Evolutionary conservation across 2,329 filamentous ascomycete species (phyloP).

Genomic region (Aurifilum marmelostoma): DNA sequence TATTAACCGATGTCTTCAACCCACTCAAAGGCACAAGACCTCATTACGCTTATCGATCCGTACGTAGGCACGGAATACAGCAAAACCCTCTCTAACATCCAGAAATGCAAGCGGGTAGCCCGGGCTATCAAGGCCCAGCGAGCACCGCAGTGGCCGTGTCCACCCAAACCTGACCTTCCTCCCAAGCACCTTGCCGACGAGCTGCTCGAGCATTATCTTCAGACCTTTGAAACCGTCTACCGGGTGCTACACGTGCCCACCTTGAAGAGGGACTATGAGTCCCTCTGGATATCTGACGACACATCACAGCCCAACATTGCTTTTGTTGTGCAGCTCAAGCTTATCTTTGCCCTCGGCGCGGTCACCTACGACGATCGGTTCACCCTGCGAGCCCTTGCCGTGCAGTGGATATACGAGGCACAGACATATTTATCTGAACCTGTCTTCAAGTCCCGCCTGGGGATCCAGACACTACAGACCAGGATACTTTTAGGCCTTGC

Average conservation of each 20-base stretch:
- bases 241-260: constrained; percentile 61
- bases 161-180: constrained; percentile 46
- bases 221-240: constrained; percentile 59
- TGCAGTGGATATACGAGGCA: constrained; percentile 57
- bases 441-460: constrained; percentile 53
- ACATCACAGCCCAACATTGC: constrained; percentile 43
- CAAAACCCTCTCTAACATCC: constrained; percentile 35
- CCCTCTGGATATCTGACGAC: constrained; percentile 47
- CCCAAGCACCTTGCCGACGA: constrained; percentile 48
- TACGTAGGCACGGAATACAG: not conserved
- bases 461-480: constrained; percentile 53
- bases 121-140: constrained; percentile 47
- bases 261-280: constrained; percentile 57
- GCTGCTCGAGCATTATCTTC: constrained; percentile 57
- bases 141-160: constrained; percentile 40
- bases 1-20: not conserved
- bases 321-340: constrained; percentile 57
- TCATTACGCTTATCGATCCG: constrained; percentile 12
- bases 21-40: constrained; percentile 4
- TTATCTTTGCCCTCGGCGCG: constrained; percentile 56
- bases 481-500: constrained; percentile 56
- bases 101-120: constrained; percentile 46
- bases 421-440: constrained; percentile 54
- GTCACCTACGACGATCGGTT: constrained; percentile 51
- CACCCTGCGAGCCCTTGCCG: constrained; percentile 46